phyloP scores from a whole-genome alignment of 768 basidiomycete species.

The Rhodotorula graminis region DNA sequence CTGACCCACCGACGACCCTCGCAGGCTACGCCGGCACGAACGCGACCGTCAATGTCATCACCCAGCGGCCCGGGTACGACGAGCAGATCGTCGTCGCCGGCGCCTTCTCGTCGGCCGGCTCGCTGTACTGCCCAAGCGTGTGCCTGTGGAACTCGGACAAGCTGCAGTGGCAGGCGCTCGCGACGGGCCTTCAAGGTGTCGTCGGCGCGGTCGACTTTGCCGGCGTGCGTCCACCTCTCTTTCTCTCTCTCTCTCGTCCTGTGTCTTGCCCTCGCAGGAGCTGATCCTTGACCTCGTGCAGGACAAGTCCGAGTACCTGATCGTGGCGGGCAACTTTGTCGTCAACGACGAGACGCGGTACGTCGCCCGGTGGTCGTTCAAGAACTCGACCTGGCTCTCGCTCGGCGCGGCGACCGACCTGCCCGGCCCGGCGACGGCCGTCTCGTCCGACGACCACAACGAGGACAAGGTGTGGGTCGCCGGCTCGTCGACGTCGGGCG shows the following conservation, averaged over 20 bases:
- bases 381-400: slow-evolving; percentile 68
- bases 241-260: neutral
- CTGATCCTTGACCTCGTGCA: slow-evolving; percentile 43
- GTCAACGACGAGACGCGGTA: slow-evolving; percentile 64
- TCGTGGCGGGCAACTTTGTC: slow-evolving; percentile 75
- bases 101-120: slow-evolving; percentile 75
- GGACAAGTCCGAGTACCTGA: slow-evolving; percentile 63
- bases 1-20: neutral
- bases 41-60: slow-evolving; percentile 53
- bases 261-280: neutral
- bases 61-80: slow-evolving; percentile 58
- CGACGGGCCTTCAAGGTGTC: slow-evolving; percentile 74
- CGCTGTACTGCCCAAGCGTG: slow-evolving; percentile 66
- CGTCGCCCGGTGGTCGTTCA: slow-evolving; percentile 67
- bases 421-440: slow-evolving; percentile 83
- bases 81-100: slow-evolving; percentile 75
- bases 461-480: slow-evolving; percentile 81
- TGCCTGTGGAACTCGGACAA: slow-evolving; percentile 65
- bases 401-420: slow-evolving; percentile 57
- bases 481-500: slow-evolving; percentile 64
- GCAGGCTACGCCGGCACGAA: slow-evolving; percentile 32
- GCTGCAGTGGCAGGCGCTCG: slow-evolving; percentile 76
- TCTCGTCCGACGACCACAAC: slow-evolving; percentile 77
- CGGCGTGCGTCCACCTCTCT: slow-evolving; percentile 58
- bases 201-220: slow-evolving; percentile 72